Percentiles rank a stretch among this genome's conserved stretches.
Conservation (phyloP, 75 land plant genomes). For the Picea glauca region DNA sequence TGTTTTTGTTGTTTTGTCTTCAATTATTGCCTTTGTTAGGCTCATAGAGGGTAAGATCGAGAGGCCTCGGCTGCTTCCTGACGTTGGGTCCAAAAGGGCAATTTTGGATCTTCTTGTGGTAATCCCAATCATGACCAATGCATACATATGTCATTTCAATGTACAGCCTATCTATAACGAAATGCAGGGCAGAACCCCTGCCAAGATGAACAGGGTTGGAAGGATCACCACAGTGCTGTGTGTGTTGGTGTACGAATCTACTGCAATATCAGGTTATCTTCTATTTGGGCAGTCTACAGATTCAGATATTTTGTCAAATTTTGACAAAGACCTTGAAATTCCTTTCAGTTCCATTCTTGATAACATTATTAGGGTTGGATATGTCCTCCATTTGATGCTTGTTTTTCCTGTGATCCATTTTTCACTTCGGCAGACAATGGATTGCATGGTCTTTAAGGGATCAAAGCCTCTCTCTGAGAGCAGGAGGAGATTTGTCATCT, state of each 20-base stretch:
- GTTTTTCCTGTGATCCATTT: conserved; percentile 97
- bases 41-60: conserved; percentile 54
- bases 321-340: conserved; percentile 84
- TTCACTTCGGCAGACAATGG: conserved; percentile 79
- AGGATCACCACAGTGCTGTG: conserved; percentile 75
- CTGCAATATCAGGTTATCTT: conserved; percentile 87
- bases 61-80: conserved; percentile 66
- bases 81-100: conserved; percentile 57
- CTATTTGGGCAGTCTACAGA: conserved; percentile 88
- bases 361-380: conserved; percentile 75
- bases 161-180: conserved; percentile 93
- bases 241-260: conserved; percentile 62
- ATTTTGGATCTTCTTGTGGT: conserved; percentile 91
- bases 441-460: conserved; percentile 49
- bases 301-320: conserved; percentile 85
- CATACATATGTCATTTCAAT: conserved; percentile 93
- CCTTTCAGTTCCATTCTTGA: conserved; percentile 60
- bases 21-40: conserved; percentile 63
- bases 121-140: conserved; percentile 96
- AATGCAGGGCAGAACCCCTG: conserved; percentile 59
- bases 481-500: conserved; percentile 33
- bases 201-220: conserved; percentile 80
- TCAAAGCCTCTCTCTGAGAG: conserved; percentile 44
- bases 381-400: conserved; percentile 76
- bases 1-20: conserved; percentile 70